Evolutionary conservation across 1,139 yeast species (phyloP).

Genomic region (Taphrina flavorubra): DNA sequence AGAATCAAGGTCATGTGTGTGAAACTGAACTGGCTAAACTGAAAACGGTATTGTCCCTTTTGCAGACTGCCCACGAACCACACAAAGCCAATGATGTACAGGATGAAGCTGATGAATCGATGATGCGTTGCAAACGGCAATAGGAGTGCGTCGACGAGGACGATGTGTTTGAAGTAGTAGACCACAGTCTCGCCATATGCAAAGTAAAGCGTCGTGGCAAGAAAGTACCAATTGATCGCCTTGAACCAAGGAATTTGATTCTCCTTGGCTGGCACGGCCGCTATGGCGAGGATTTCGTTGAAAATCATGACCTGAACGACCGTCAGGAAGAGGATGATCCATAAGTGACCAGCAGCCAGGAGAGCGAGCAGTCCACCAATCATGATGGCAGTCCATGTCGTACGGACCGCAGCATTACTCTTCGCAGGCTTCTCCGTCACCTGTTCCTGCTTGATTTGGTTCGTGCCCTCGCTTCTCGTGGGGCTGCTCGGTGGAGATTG

Average conservation of each 20-base stretch:
- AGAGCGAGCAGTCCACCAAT: conserved; percentile 71
- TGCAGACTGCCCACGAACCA: conserved; percentile 87
- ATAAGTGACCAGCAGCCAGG: conserved; percentile 84
- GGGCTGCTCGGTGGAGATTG: conserved; percentile 28
- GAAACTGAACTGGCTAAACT: conserved; percentile 88
- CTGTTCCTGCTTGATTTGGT: conserved; percentile 7
- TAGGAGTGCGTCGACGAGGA: conserved; percentile 55
- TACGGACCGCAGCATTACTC: conserved; percentile 54
- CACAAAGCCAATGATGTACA: conserved; percentile 81
- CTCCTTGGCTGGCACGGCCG: conserved; percentile 84
- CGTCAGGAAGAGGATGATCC: conserved; percentile 74
- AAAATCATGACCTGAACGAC: conserved; percentile 80
- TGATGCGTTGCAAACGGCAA: conserved; percentile 68
- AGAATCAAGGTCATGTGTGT: conserved; percentile 92
- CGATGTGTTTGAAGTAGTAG: conserved; percentile 62
- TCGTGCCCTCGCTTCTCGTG: not conserved
- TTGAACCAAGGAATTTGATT: conserved; percentile 82
- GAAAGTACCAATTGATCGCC: conserved; percentile 80
- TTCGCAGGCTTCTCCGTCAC: conserved; percentile 7
- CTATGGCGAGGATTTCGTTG: conserved; percentile 81
- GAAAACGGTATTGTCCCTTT: conserved; percentile 87
- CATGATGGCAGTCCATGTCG: conserved; percentile 96
- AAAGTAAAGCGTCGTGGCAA: conserved; percentile 79
- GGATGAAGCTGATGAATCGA: conserved; percentile 78
- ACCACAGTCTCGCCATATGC: conserved; percentile 85